Percentiles rank a stretch among this genome's conserved stretches.
Evolutionary conservation across 345 rosid species (phyloP).

Genomic region (Ceriops decandra): DNA sequence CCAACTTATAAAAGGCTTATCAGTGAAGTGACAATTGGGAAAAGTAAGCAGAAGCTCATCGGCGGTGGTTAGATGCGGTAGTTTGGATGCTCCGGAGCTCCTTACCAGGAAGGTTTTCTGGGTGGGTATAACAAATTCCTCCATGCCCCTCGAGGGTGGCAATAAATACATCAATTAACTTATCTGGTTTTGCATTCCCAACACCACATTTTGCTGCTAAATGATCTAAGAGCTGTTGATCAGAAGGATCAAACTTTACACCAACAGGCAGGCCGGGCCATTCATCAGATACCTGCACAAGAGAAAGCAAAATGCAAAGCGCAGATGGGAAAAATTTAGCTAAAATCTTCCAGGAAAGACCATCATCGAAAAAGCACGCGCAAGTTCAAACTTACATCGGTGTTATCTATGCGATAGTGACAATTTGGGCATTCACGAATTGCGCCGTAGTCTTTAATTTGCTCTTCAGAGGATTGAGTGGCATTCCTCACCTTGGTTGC

Average conservation of each 20-base stretch:
- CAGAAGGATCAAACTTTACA: constrained; percentile 94
- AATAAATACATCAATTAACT: constrained; percentile 67
- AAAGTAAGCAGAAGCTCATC: too few species aligned
- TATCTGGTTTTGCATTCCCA: constrained; percentile 47
- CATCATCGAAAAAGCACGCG: not conserved
- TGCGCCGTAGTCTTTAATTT: constrained; percentile 62
- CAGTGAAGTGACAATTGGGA: too few species aligned
- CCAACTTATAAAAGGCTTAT: too few species aligned
- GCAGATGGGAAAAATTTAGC: not conserved
- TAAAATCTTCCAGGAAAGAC: not conserved
- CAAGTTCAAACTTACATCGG: constrained; percentile 55
- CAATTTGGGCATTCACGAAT: constrained; percentile 77
- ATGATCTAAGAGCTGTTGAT: constrained; percentile 62
- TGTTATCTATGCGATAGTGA: constrained; percentile 56
- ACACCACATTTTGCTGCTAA: constrained; percentile 73
- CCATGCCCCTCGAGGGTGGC: constrained; percentile 50
- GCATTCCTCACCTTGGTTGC: constrained; percentile 75
- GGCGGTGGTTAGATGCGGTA: too few species aligned
- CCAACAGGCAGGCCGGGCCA: constrained; percentile 96
- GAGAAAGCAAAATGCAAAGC: not conserved
- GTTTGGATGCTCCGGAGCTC: not conserved
- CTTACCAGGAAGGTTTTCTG: constrained; percentile 86
- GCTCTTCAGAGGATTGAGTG: constrained; percentile 39
- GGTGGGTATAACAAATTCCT: constrained; percentile 92
- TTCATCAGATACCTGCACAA: constrained; percentile 49